Conservation (phyloP, 192 early-diverging fungal species). For the Coemansia sp. region DNA sequence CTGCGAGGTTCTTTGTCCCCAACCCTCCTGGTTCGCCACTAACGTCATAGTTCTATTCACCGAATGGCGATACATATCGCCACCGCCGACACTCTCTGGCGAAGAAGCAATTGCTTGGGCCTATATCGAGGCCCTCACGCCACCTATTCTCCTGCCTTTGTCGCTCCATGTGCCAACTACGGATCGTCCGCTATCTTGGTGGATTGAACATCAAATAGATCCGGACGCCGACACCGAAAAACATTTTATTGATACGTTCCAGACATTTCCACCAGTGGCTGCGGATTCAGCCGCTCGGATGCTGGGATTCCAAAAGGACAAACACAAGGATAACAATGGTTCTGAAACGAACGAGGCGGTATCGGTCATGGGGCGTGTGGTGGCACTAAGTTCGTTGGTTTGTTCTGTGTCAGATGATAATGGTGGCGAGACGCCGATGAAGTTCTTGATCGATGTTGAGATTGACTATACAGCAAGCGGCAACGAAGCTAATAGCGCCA, state of each 20-base stretch:
- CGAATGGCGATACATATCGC: conserved; percentile 34
- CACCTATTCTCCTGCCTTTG: conserved; percentile 22
- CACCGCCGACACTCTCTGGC: conserved; percentile 8
- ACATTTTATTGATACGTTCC: conserved; percentile 13
- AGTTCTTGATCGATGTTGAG: conserved; percentile 19
- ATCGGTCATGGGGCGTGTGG: conserved; percentile 20
- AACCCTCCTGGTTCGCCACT: conserved; percentile 22
- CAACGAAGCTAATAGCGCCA: neutral
- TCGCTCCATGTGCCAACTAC: conserved; percentile 1
- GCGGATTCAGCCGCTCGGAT: neutral
- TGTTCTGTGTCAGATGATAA: neutral
- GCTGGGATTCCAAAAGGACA: conserved; percentile 7
- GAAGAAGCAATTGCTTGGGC: conserved; percentile 11
- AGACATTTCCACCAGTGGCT: conserved; percentile 6
- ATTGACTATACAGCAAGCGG: conserved; percentile 10
- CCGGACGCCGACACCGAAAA: conserved; percentile 22
- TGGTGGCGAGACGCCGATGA: neutral
- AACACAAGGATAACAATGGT: neutral
- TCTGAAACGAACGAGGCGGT: neutral
- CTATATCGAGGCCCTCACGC: conserved; percentile 28
- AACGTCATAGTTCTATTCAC: conserved; percentile 23
- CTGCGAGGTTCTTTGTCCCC: conserved; percentile 18
- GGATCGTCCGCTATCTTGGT: conserved; percentile 28
- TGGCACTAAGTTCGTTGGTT: conserved; percentile 20
- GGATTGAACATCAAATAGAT: conserved; percentile 22